phyloP scores from a whole-genome alignment of 2,329 filamentous ascomycete species.

The Diaporthe sp. region DNA sequence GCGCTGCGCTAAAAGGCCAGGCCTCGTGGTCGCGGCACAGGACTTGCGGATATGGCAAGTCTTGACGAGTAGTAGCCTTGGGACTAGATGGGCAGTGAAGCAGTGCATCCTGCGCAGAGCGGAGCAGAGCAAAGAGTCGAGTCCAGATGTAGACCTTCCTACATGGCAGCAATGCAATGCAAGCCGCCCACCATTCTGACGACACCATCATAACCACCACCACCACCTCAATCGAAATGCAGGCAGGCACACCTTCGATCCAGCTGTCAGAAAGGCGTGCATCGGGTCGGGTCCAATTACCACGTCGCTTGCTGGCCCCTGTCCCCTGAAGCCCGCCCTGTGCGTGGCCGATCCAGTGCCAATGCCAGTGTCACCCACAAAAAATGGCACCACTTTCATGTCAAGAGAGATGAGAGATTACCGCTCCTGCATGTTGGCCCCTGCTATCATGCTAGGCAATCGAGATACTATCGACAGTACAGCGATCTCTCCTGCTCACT shows the following conservation, averaged over 20 bases:
- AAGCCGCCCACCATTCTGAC: conserved; percentile 4
- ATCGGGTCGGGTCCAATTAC: conserved; percentile 36
- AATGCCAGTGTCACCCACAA: conserved; percentile 33
- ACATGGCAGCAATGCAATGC: conserved; percentile 7
- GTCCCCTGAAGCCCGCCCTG: conserved; percentile 16
- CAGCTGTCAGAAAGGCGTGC: conserved; percentile 36
- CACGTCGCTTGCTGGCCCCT: conserved; percentile 24
- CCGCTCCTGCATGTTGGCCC: conserved; percentile 28
- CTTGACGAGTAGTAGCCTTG: not conserved
- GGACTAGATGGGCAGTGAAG: not conserved
- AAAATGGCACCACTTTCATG: conserved; percentile 39
- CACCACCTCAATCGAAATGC: conserved; percentile 8
- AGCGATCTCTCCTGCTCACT: conserved; percentile 29
- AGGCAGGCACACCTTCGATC: conserved; percentile 37
- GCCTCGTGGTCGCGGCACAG: not conserved
- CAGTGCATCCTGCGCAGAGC: not conserved
- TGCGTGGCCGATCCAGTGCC: conserved; percentile 15
- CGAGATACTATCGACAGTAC: conserved; percentile 32
- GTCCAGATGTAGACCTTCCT: not conserved
- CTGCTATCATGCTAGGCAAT: conserved; percentile 31
- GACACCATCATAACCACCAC: not conserved
- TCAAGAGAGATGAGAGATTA: conserved; percentile 36
- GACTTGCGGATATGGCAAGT: conserved; percentile 17
- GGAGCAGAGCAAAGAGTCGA: not conserved
- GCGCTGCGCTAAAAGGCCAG: not conserved